These are phyloP conservation scores for Russula abietina DNA, from an alignment of 768 basidiomycete genomes.

Conservation along the genomic window DNA sequence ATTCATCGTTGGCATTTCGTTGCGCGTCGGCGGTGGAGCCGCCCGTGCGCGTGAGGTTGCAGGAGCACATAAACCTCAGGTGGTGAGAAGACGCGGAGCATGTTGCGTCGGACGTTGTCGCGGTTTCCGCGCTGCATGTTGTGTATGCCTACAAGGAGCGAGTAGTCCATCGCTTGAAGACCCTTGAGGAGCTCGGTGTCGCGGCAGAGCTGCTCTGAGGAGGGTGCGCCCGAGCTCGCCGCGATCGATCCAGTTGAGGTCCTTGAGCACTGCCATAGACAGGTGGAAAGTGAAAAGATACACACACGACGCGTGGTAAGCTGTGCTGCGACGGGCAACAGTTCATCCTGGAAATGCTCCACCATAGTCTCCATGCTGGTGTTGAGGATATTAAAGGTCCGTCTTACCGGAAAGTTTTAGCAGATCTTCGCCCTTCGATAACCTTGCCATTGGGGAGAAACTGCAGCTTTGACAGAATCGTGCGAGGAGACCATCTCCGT, in stretches of 20 bases:
- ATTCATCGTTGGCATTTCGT: no score
- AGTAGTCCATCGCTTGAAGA: slow-evolving; percentile 96
- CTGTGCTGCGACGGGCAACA: no score
- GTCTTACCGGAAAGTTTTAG: no score
- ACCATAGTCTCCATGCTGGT: no score
- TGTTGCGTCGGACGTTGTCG: slow-evolving; percentile 87
- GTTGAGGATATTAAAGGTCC: no score
- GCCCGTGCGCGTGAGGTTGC: slow-evolving; percentile 49
- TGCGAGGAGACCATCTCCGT: no score
- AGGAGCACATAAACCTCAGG: slow-evolving; percentile 48
- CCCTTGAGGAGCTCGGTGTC: slow-evolving; percentile 81
- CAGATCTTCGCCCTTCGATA: no score
- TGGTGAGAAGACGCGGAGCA: slow-evolving; percentile 88
- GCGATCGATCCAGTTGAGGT: slow-evolving; percentile 92
- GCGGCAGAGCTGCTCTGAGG: slow-evolving; percentile 83
- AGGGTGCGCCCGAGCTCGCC: slow-evolving; percentile 83
- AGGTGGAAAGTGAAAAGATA: no score
- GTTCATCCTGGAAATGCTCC: no score
- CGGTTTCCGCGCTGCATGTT: slow-evolving; percentile 84
- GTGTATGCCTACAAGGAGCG: slow-evolving; percentile 89
- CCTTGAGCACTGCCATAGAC: slow-evolving; percentile 91
- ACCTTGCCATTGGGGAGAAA: no score
- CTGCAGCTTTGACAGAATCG: no score
- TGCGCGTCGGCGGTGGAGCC: slow-evolving; percentile 2
- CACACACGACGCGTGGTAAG: no score